Base-by-base conservation (phyloP, 306 rosid species). In the Senna tora region DNA sequence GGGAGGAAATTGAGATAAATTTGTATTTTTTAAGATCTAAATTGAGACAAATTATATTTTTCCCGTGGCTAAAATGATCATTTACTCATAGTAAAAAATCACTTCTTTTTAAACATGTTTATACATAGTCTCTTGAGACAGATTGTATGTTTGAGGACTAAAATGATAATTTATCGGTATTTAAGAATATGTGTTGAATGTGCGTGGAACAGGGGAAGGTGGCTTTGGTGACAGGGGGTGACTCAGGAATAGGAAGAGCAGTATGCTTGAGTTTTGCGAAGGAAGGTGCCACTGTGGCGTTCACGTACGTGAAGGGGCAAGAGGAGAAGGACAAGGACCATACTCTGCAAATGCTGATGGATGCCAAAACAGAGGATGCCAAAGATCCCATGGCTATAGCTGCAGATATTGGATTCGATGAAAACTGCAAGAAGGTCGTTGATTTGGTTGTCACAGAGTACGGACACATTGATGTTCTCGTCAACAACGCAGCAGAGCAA, bases 211-310 rank as follows among this genome's bases (percentile, higher is more conserved):
- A 85, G 80, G 87, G 89, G 22, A 87, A 82, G 73, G 92, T 84
- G 78, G 87, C 89, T 2, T 73, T 87, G 72, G 89, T 87, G 80
- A 87, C 89, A 15, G 87, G 92, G 8, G 88, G 91, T 20, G 87
- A 87, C 76, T 87, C 89, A 0, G 85, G 91, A 15, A 87, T 87
- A 10, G 91, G 91, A 0, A 78, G 84, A 77, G 84, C 88, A 0
- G 84, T 87, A 11, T 72, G 84, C 11, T 9, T 80, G 41, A 38
- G 64, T 25, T 87, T 84, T 3, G 83, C 79, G 7, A 67, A 46
- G 49, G 92, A 87, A 55, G 92, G 92, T 1, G 92, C 87, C 15
- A 80, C 87, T 0, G 84, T 87, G 62, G 87, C 86, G 12, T 87
- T 87, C 71, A 87, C 89, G 33, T 87, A 87, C 28, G 87, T 87